Evolutionary conservation across 2,329 filamentous ascomycete species (phyloP).

Genomic region (Ceratocystis ficicola): DNA sequence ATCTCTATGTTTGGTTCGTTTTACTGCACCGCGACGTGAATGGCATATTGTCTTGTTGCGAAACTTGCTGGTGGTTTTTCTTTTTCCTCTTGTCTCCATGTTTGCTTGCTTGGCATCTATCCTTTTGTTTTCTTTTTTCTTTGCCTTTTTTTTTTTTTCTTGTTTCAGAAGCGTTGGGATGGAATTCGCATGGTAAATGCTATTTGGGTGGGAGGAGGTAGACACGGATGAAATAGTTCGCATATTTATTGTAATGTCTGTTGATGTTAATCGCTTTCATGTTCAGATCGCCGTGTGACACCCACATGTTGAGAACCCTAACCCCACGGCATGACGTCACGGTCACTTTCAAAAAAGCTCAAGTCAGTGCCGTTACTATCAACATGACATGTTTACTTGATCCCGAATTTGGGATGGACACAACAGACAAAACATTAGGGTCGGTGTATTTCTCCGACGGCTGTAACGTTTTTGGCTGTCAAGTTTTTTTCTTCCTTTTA

Average conservation of each 20-base stretch:
- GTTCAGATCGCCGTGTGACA: not conserved
- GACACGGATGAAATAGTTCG: not conserved
- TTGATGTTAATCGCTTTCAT: not conserved
- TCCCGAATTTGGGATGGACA: too few relatives aligned
- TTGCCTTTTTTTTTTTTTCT: not conserved
- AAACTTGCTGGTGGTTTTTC: not conserved
- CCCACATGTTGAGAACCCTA: not conserved
- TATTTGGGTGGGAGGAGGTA: not conserved
- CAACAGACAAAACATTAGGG: too few relatives aligned
- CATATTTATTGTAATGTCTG: constrained; percentile 1
- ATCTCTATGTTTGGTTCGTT: constrained; percentile 3
- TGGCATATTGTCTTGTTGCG: not conserved
- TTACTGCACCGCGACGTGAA: not conserved
- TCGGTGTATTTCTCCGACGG: not conserved
- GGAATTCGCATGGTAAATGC: not conserved
- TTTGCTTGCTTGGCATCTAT: not conserved
- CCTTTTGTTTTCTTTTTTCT: constrained; percentile 2
- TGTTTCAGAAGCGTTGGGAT: constrained; percentile 3
- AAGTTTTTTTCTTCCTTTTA: not conserved
- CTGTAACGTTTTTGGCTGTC: not conserved
- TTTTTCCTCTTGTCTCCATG: not conserved
- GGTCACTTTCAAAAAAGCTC: not conserved
- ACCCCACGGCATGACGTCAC: not conserved
- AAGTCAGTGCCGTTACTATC: too few relatives aligned
- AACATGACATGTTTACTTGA: too few relatives aligned